Evolutionary conservation across 179 eudicot genomes (phyloP).

Genomic region (Dionaea muscipula): DNA sequence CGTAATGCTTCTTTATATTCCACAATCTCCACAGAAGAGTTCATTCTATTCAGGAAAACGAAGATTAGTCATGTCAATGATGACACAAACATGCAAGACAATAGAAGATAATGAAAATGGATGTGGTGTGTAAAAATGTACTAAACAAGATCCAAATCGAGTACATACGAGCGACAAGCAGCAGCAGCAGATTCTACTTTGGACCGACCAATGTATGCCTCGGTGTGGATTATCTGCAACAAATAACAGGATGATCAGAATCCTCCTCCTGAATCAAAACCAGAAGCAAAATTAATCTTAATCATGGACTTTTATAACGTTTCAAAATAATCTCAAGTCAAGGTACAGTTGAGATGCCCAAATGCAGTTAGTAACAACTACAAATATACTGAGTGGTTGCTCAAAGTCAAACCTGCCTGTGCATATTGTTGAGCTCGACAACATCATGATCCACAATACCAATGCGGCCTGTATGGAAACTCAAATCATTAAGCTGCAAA

Average conservation of each 20-base stretch:
- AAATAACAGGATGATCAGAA: neutral
- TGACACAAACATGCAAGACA: neutral
- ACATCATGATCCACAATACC: slow-evolving; percentile 98
- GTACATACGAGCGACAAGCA: slow-evolving; percentile 76
- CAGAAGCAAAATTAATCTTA: too few species aligned
- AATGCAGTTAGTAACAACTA: neutral
- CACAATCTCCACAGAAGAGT: slow-evolving; percentile 60
- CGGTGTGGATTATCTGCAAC: slow-evolving; percentile 70
- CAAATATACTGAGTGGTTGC: neutral
- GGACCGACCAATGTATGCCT: slow-evolving; percentile 71
- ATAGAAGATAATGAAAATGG: neutral
- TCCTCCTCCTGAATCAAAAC: too few species aligned
- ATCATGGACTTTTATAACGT: too few species aligned
- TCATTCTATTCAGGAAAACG: slow-evolving; percentile 37
- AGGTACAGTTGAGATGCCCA: neutral
- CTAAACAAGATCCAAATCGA: neutral
- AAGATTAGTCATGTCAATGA: slow-evolving; percentile 8
- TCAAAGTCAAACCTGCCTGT: slow-evolving; percentile 64
- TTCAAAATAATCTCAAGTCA: neutral
- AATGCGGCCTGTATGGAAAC: slow-evolving; percentile 42
- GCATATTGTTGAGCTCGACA: slow-evolving; percentile 94
- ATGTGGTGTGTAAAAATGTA: neutral
- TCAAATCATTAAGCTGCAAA: neutral
- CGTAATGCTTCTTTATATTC: slow-evolving; percentile 83
- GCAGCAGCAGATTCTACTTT: slow-evolving; percentile 97